phyloP scores from a whole-genome alignment of 1,139 yeast species.

The Candida pseudoviswanathii region DNA sequence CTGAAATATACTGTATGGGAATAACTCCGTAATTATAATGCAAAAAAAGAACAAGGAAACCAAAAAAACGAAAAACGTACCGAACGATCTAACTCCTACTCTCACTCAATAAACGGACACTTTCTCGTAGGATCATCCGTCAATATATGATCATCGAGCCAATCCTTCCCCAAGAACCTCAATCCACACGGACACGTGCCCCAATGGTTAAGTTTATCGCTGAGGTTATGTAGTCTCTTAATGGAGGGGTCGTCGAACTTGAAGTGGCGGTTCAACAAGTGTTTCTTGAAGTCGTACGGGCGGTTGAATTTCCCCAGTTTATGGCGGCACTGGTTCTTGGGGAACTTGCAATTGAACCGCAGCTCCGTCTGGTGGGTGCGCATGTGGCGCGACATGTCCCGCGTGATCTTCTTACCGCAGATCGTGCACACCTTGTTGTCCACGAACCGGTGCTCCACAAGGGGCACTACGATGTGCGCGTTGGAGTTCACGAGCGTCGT shows the following conservation, averaged over 20 bases:
- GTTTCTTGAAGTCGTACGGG: slow-evolving; percentile 71
- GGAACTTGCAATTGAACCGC: slow-evolving; percentile 62
- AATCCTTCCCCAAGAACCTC: slow-evolving; percentile 49
- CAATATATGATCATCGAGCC: slow-evolving; percentile 61
- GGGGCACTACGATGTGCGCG: slow-evolving; percentile 34
- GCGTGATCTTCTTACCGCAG: slow-evolving; percentile 58
- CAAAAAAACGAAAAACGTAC: too few species aligned
- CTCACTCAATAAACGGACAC: slow-evolving; percentile 30
- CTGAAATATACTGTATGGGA: too few species aligned
- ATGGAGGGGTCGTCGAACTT: slow-evolving; percentile 52
- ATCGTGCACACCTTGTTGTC: slow-evolving; percentile 45
- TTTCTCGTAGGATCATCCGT: slow-evolving; percentile 27
- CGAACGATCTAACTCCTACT: not conserved
- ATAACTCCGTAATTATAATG: not conserved
- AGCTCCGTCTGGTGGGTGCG: slow-evolving; percentile 63
- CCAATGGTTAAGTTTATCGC: slow-evolving; percentile 51
- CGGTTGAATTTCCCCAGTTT: slow-evolving; percentile 66
- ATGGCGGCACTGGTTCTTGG: slow-evolving; percentile 56
- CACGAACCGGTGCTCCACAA: slow-evolving; percentile 37
- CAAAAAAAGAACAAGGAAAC: not conserved
- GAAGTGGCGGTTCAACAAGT: slow-evolving; percentile 64
- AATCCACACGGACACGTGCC: slow-evolving; percentile 65
- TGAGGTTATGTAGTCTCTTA: slow-evolving; percentile 52
- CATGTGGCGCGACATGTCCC: slow-evolving; percentile 68
- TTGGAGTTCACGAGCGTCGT: slow-evolving; percentile 45